phyloP scores from a whole-genome alignment of 164 flowering plant genomes.

The Macadamia integrifolia region DNA sequence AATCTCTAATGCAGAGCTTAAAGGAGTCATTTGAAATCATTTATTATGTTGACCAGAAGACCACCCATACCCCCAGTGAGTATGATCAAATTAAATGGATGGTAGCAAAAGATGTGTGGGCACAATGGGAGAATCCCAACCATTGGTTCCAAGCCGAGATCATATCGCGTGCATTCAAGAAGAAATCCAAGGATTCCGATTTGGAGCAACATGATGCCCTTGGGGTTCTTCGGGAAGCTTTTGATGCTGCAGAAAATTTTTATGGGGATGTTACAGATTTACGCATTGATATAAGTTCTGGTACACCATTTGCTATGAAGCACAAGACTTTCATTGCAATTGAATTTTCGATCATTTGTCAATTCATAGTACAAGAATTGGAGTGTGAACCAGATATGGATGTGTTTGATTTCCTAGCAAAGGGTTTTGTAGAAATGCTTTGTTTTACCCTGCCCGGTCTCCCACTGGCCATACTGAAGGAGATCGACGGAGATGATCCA shows the following conservation, averaged over 20 bases:
- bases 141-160: neutral
- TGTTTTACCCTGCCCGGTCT: neutral
- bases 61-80: neutral
- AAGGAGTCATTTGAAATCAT: conserved; percentile 6
- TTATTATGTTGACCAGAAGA: conserved; percentile 5
- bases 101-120: neutral
- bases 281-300: no score
- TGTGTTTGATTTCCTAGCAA: neutral
- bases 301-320: no score
- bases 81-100: neutral
- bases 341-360: neutral
- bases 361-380: neutral
- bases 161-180: no score
- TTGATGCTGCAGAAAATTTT: no score
- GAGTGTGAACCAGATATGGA: neutral
- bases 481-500: no score
- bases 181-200: no score
- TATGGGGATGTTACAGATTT: no score
- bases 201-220: no score
- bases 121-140: neutral
- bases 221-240: no score
- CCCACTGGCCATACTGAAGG: neutral
- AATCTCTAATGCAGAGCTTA: neutral
- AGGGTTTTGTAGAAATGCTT: conserved; percentile 1
- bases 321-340: neutral